A percentile compares a stretch with the other conserved stretches of the same genome.
Evolutionary conservation across 768 basidiomycete species (phyloP).

Genomic region (Rhodotorula taiwanensis): DNA sequence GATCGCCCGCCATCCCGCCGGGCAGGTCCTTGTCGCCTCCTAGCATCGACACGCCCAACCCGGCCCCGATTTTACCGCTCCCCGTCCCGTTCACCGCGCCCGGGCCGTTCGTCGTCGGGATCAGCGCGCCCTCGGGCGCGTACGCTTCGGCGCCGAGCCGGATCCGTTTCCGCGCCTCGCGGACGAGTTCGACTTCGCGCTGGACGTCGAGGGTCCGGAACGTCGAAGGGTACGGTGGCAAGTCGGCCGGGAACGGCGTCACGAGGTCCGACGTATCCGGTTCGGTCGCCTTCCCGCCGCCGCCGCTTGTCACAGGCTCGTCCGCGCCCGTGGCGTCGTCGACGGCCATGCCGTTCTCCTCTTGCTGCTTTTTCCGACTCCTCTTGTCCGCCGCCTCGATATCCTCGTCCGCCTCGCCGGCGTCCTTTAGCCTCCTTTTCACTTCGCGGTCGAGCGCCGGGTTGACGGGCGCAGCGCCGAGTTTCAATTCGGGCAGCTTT

Average conservation of each 20-base stretch:
- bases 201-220: constrained; percentile 83
- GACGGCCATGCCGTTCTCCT: neutral
- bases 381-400: constrained; percentile 45
- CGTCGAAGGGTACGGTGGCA: constrained; percentile 69
- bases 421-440: constrained; percentile 66
- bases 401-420: constrained; percentile 50
- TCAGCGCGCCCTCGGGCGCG: constrained; percentile 16
- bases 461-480: constrained; percentile 70
- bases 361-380: too few species aligned
- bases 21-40: neutral
- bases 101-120: constrained; percentile 11
- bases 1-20: constrained; percentile 8
- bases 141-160: constrained; percentile 63
- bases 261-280: constrained; percentile 34
- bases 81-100: constrained; percentile 4
- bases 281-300: constrained; percentile 31
- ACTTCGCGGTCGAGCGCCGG: constrained; percentile 77
- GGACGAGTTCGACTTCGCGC: constrained; percentile 78
- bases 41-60: constrained; percentile 52
- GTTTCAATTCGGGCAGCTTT: constrained; percentile 53
- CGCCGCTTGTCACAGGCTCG: constrained; percentile 14
- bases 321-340: constrained; percentile 11
- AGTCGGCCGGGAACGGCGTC: constrained; percentile 62
- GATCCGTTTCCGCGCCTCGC: constrained; percentile 87
- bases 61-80: constrained; percentile 54